Conservation (phyloP, 2,329 filamentous ascomycete species). For the Biscogniauxia mediterranea region DNA sequence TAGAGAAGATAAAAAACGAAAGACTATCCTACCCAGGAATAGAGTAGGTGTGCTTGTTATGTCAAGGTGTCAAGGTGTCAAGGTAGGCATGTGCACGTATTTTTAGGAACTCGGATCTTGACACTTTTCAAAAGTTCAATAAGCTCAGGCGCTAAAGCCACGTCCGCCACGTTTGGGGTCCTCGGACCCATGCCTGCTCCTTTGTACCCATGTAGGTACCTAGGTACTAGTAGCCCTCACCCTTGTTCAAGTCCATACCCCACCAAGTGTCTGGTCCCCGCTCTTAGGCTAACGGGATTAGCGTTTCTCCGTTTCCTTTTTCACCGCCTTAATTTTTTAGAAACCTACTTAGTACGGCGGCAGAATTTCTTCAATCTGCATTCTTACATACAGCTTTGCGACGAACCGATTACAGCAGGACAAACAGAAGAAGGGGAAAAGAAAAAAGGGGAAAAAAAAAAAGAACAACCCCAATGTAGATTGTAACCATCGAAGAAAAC, state of each 20-base stretch:
- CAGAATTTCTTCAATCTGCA: constrained; percentile 27
- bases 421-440: not conserved
- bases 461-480: not conserved
- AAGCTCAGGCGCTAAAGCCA: constrained; percentile 4
- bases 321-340: constrained; percentile 32
- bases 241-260: not conserved
- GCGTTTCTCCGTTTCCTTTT: constrained; percentile 4
- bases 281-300: not conserved
- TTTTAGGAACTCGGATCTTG: constrained; percentile 28
- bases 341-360: constrained; percentile 16
- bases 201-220: not conserved
- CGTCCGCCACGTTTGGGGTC: not conserved
- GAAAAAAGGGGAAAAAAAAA: too few species aligned
- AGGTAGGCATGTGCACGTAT: constrained; percentile 12
- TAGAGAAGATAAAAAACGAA: constrained; percentile 7
- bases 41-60: constrained; percentile 7
- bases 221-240: not conserved
- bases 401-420: not conserved
- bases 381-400: constrained; percentile 1
- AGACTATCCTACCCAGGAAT: constrained; percentile 3
- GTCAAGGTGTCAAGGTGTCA: too few species aligned
- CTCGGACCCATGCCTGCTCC: too few species aligned
- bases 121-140: constrained; percentile 30
- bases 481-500: not conserved
- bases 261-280: too few species aligned